Evolutionary conservation across 2,329 filamentous ascomycete species (phyloP).

Genomic region (Ceratocystis colombiana): DNA sequence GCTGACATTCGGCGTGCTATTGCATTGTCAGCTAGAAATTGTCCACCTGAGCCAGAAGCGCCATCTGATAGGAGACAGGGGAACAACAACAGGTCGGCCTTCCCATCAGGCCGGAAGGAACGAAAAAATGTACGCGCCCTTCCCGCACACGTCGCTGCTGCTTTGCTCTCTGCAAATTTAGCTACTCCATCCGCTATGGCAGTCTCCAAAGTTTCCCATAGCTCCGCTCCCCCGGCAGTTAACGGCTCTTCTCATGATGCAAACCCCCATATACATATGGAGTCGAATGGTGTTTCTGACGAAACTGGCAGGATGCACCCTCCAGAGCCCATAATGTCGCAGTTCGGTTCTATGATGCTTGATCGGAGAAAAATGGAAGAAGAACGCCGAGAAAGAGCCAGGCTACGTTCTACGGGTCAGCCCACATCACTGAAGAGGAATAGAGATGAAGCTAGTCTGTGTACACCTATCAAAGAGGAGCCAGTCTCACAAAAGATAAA

Average conservation of each 20-base stretch:
- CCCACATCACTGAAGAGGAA: conserved; percentile 11
- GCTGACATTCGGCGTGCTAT: conserved; percentile 53
- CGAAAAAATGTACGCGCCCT: conserved; percentile 10
- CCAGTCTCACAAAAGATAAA: not conserved
- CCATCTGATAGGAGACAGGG: conserved; percentile 20
- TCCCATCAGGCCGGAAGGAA: not conserved
- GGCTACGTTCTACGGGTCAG: not conserved
- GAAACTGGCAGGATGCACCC: not conserved
- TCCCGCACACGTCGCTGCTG: conserved; percentile 19
- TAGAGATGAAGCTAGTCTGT: conserved; percentile 9
- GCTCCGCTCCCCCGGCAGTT: not conserved
- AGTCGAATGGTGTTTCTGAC: not conserved
- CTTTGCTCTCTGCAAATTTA: conserved; percentile 20
- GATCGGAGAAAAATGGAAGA: conserved; percentile 78
- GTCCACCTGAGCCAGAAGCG: conserved; percentile 17
- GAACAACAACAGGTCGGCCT: not conserved
- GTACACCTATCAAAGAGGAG: conserved; percentile 4
- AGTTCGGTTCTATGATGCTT: conserved; percentile 43
- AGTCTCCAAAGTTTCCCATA: conserved; percentile 11
- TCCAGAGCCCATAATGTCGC: not conserved
- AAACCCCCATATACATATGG: not conserved
- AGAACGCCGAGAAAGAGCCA: conserved; percentile 58
- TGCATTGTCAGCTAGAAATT: conserved; percentile 43
- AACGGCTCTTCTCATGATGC: not conserved
- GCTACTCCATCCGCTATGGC: conserved; percentile 23